Evolutionary conservation across 768 basidiomycete genomes (phyloP), one percentile per base, ranked within the genome.

Genomic region (Boletellus ananiceps): DNA sequence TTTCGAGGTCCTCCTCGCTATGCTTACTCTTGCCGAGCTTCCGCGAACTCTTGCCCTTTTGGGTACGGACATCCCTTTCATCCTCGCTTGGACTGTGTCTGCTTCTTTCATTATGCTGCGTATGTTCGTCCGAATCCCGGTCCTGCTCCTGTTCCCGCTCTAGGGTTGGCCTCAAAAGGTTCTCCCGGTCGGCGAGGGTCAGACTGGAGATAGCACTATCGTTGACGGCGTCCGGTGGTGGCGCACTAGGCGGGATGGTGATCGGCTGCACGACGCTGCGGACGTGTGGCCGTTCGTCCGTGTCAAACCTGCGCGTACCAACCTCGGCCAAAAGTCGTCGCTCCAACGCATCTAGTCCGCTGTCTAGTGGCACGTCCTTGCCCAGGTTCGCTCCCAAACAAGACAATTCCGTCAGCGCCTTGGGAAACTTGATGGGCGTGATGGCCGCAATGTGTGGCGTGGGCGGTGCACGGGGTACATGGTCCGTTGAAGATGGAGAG

Each of bases 331-430:
- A 66, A 4, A 91, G 69, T 44, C 81, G 72, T 41, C 79, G 72
- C 60, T 91, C 88, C 8, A 91, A 68, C 3, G 82, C 87, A 54
- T 91, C 87, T 3, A 91, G 68, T 8, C 87, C 87, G 43, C 73
- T 81, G 56, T 79, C 80, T 36, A 52, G 57, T 5, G 44, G 47
- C 9, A 44, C 56, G 25, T 55, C 51, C 47, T 59, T 60, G 13
- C 57, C 58, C 19, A 55, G 31, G 42, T 59, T 59, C 12, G 57
- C 54, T 34, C 62, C 55, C 16, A 66, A 48, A 16, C 66, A 58
- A 1, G 58, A 60, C 27, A 58, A 19, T 25, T 65, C 64, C 16
- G 55, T 54, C 25, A 62, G 69, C 6, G 66, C 66, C n/a, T 71
- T 71, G 9, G 65, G 58, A 29, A 67, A 68, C 32, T 66, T 68